phyloP scores from a whole-genome alignment of 2,329 filamentous ascomycete genomes.

The Diaporthe amygdali region DNA sequence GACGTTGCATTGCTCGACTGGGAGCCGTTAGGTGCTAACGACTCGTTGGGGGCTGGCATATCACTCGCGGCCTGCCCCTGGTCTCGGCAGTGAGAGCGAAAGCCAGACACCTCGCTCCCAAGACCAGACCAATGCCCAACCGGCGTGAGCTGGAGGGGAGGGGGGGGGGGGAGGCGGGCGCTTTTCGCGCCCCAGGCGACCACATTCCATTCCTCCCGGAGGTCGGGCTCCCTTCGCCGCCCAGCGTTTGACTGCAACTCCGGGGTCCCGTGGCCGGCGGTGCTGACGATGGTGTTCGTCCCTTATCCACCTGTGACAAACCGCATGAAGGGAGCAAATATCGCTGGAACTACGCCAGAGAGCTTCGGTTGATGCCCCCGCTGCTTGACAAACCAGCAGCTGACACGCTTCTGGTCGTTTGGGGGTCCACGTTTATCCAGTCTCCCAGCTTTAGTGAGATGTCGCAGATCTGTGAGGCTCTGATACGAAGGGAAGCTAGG shows the following conservation, averaged over 20 bases:
- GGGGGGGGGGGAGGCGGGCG: too few species aligned
- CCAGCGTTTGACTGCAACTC: background rate
- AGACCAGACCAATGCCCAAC: background rate
- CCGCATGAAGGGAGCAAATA: background rate
- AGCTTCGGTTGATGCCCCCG: background rate
- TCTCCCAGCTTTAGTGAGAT: background rate
- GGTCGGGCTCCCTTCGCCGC: background rate
- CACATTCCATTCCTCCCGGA: too few species aligned
- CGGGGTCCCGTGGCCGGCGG: conserved; percentile 4
- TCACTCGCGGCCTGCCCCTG: background rate
- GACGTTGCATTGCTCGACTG: background rate
- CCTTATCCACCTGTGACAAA: background rate
- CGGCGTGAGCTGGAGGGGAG: background rate
- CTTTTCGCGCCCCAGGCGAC: background rate
- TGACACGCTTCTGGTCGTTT: background rate
- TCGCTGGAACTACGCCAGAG: background rate
- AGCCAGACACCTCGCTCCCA: background rate
- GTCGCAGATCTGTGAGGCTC: background rate
- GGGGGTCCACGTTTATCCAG: background rate
- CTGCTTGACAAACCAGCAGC: background rate
- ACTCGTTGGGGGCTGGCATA: background rate
- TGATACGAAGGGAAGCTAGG: background rate
- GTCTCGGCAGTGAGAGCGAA: background rate
- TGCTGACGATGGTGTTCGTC: background rate
- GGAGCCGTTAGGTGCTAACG: background rate